A percentile compares a stretch with the other conserved stretches of the same genome.
Evolutionary conservation across 495 filamentous ascomycete species (phyloP).

Genomic region (Penicillium tannophilum): DNA sequence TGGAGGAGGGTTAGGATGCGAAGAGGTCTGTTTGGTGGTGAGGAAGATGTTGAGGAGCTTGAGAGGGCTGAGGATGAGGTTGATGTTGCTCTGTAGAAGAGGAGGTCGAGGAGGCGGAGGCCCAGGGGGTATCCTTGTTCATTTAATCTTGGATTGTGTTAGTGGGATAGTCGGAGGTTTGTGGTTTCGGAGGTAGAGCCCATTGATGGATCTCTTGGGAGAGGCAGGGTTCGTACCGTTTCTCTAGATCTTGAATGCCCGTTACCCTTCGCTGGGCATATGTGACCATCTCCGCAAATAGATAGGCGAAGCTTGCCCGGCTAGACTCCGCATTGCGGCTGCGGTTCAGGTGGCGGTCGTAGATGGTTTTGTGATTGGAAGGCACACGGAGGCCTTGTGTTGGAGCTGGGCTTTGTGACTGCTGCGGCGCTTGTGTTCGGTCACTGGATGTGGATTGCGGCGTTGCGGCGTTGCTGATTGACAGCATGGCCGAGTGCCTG

Average conservation of each 20-base stretch:
- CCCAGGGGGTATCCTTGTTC: slow-evolving; percentile 94
- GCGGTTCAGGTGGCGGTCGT: slow-evolving; percentile 91
- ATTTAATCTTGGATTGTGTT: slow-evolving; percentile 66
- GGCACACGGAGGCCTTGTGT: slow-evolving; percentile 82
- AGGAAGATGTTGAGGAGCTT: slow-evolving; percentile 69
- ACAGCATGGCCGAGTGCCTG: slow-evolving; percentile 42
- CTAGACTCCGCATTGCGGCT: slow-evolving; percentile 84
- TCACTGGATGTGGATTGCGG: slow-evolving; percentile 29
- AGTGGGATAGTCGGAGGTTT: not conserved
- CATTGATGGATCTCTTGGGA: not conserved
- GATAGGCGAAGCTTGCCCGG: slow-evolving; percentile 89
- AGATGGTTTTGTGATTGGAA: slow-evolving; percentile 96
- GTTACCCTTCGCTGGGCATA: slow-evolving; percentile 91
- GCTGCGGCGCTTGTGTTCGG: slow-evolving; percentile 31
- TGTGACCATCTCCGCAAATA: slow-evolving; percentile 95
- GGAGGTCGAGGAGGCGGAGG: slow-evolving; percentile 90
- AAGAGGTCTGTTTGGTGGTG: slow-evolving; percentile 73
- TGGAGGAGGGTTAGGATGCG: slow-evolving; percentile 91
- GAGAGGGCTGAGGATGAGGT: slow-evolving; percentile 78
- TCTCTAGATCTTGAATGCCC: slow-evolving; percentile 90
- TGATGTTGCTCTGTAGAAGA: slow-evolving; percentile 66
- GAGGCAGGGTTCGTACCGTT: slow-evolving; percentile 57
- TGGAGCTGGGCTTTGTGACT: slow-evolving; percentile 38
- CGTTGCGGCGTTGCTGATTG: slow-evolving; percentile 35
- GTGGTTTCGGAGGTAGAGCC: too few species aligned